phyloP scores from a whole-genome alignment of 2,329 filamentous ascomycete genomes.

The Monosporascus sp. region DNA sequence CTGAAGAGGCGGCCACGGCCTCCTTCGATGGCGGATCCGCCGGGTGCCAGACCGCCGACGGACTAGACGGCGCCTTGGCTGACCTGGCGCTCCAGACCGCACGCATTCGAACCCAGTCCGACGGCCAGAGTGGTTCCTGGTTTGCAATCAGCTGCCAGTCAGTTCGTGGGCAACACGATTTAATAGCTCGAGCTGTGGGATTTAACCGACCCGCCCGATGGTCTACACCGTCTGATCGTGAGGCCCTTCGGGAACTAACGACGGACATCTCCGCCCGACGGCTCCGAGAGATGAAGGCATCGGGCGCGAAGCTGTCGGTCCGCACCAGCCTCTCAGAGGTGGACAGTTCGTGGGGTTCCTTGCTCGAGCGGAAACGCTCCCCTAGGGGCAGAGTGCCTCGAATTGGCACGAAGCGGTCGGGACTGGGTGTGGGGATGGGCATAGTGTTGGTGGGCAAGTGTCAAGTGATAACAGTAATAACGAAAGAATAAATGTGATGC shows the following conservation, averaged over 20 bases:
- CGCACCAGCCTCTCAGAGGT: conserved; percentile 40
- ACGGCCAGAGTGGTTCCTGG: conserved; percentile 1
- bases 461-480: neutral
- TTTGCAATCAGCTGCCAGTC: neutral
- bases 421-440: conserved; percentile 17
- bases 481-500: neutral
- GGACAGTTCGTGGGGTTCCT: conserved; percentile 37
- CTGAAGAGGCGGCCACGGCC: conserved; percentile 61
- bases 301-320: conserved; percentile 33
- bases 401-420: conserved; percentile 49
- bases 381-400: conserved; percentile 31
- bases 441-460: conserved; percentile 12
- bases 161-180: too few species aligned
- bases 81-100: conserved; percentile 40
- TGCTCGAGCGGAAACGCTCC: conserved; percentile 44
- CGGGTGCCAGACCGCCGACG: conserved; percentile 65
- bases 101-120: conserved; percentile 5
- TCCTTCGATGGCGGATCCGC: conserved; percentile 51
- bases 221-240: conserved; percentile 24
- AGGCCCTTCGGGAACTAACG: conserved; percentile 15
- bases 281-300: conserved; percentile 38
- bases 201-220: conserved; percentile 19
- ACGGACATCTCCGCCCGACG: conserved; percentile 22
- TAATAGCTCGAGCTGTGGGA: too few species aligned
- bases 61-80: conserved; percentile 72